Evolutionary conservation across 495 filamentous ascomycete genomes (phyloP), one percentile per base, ranked within the genome.

Genomic region (Trichocladium antarcticum): DNA sequence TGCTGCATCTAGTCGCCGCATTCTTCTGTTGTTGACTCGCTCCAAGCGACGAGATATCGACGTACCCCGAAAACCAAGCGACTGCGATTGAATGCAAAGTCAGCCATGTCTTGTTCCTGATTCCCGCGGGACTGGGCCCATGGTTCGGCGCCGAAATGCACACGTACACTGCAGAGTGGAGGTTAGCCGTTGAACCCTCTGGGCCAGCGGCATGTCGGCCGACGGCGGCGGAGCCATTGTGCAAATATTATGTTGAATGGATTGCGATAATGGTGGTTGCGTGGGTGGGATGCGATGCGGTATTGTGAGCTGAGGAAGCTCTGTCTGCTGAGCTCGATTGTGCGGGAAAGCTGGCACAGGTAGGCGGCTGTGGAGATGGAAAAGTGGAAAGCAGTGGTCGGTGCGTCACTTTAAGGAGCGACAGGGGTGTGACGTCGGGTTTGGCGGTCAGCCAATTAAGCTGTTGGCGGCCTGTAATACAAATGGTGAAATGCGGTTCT

Each of bases 1-100:
- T 10, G 27, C 5, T 29, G 27, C 31, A 14, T 4, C 12, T 32
- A 11, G n/a, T n/a, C 9, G 31, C 5, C 7, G 32, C 22, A n/a
- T 21, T 32, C 39, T 20, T 3, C 4, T 27, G 24, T 27, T 8
- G 24, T 8, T 3, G 8, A 27, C 8, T 8, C 8, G 24, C 8
- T 3, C 24, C 8, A 8, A 27, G 24, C 24, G 24, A 27, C 24
- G 28, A 57, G 39, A 4, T 20, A 20, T 54, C 47, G 34, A 82
- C 85, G 48, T 82, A 90, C 83, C 92, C 92, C 55, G 80, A 72
- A 58, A 98, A 98, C 92, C 92, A 97, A 46, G 76, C 76, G 60
- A 75, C 70, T 70, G 44, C 34, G 57, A 32, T 36, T 20, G 14
- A 6, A 43, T 22, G 5, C 6, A 45, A 53, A 35, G 60, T 70